These are phyloP conservation scores for Rutstroemia sp. DNA, from an alignment of 2,329 filamentous ascomycete genomes.

Conservation along the genomic window DNA sequence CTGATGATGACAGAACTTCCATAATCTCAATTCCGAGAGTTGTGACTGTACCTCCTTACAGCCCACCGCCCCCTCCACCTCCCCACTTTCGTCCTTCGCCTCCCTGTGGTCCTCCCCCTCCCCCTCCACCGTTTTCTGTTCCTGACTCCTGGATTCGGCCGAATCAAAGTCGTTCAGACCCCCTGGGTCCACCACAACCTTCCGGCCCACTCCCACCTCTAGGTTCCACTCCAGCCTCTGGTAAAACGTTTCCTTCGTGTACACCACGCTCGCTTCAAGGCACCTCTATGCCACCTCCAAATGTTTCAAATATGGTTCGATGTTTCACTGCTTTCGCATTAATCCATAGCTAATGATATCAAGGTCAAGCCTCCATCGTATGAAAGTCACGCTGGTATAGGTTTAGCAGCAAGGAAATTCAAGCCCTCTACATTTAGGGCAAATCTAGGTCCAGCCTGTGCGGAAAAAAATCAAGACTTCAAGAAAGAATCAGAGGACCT, in stretches of 20 bases:
- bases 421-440: too few species aligned
- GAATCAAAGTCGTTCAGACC: too few species aligned
- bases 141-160: too few species aligned
- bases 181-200: too few species aligned
- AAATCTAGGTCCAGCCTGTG: neutral
- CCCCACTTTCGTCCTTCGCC: neutral
- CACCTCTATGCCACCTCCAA: too few species aligned
- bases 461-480: neutral
- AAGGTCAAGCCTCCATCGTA: slow-evolving; percentile 11
- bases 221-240: too few species aligned
- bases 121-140: neutral
- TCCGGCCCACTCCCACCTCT: too few species aligned
- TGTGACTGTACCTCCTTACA: neutral
- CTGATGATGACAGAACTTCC: slow-evolving; percentile 7
- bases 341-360: neutral
- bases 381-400: neutral
- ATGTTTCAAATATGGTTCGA: too few species aligned
- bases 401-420: too few species aligned
- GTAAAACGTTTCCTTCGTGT: too few species aligned
- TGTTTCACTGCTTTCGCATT: neutral
- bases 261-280: too few species aligned
- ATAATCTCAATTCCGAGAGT: neutral
- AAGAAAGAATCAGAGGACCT: neutral
- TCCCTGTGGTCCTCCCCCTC: too few species aligned
- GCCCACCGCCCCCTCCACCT: neutral